Base-by-base conservation (phyloP, 768 basidiomycete genomes). In the Tricholoma bakamatsutake region DNA sequence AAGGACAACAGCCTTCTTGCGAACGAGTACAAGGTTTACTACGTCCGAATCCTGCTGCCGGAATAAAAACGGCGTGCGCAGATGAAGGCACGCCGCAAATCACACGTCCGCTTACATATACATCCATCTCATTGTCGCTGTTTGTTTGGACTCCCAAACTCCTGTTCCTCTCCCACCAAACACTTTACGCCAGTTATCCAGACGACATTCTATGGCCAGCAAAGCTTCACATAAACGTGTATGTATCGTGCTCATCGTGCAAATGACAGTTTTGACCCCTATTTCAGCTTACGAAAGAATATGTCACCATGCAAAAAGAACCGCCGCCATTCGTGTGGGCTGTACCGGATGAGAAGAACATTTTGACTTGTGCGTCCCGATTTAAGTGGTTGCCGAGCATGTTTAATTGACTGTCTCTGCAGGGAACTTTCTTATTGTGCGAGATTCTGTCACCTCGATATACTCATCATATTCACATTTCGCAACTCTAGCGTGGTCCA, bases 271-370 rank as follows among this genome's bases (percentile, higher is more conserved):
- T 57, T 58, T 59, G 50, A 51, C 27, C n/a, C 6, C 34, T 17
- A n/a, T 39, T 60, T 48, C 68, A 91, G 89, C 82, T 92, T 58
- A 75, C 78, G 34, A 93, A 96, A 73, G 95, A 98, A 76, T 94
- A 88, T 73, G 82, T 90, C 64, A 76, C 81, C 49, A 96, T 98
- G 90, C 93, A 96, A 73, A 88, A 75, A 66, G 87, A 90, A 58
- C 93, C 96, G 12, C 96, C 96, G 1, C 96, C 96, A 57, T 98
- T 94, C 71, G 87, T 98, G 18, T 95, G 90, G 88, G 95, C 96
- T 37, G 81, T 80, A 30, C 96, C 96, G 12, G 94, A 97, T 64
- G 96, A 98, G 81, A 94, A 94, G 85, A 96, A 98, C 70, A 95
- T 98, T 63, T 71, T 98, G 50, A 93, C 83, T 54, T 98, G 94